These are phyloP conservation scores for Zasmidium cellare DNA, from an alignment of 2,329 filamentous ascomycete species.

Conservation along the genomic window DNA sequence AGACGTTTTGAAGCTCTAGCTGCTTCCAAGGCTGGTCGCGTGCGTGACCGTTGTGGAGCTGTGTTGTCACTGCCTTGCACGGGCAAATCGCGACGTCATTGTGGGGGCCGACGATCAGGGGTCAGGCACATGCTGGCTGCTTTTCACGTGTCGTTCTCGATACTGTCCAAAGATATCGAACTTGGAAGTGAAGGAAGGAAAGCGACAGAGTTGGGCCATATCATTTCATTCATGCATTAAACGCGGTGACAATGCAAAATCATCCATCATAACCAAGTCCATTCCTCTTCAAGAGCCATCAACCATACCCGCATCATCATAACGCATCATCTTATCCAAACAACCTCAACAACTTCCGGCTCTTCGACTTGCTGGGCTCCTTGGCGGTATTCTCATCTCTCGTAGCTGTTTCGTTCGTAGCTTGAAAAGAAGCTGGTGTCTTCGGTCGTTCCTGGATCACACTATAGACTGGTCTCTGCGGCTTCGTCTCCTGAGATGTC, in stretches of 20 bases:
- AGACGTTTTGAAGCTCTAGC: constrained; percentile 14
- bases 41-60: constrained; percentile 12
- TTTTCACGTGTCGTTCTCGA: constrained; percentile 3
- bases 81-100: constrained; percentile 11
- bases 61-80: constrained; percentile 5
- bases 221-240: background rate
- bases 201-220: background rate
- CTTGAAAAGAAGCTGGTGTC: constrained; percentile 18
- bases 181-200: background rate
- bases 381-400: constrained; percentile 11
- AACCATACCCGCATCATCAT: constrained; percentile 1
- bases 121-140: background rate
- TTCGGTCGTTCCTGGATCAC: constrained; percentile 22
- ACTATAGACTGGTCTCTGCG: constrained; percentile 21
- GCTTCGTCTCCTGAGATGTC: background rate
- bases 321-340: constrained; percentile 18
- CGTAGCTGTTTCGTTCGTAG: constrained; percentile 8
- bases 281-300: background rate
- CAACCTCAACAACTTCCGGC: constrained; percentile 26
- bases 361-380: constrained; percentile 28
- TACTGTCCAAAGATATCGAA: no score
- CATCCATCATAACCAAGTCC: constrained; percentile 3
- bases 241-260: background rate
- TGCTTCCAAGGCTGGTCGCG: constrained; percentile 12
- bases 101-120: background rate